Percentiles rank a stretch among this genome's conserved stretches.
Evolutionary conservation across 768 basidiomycete species (phyloP).

Genomic region (Paxillus involutus): DNA sequence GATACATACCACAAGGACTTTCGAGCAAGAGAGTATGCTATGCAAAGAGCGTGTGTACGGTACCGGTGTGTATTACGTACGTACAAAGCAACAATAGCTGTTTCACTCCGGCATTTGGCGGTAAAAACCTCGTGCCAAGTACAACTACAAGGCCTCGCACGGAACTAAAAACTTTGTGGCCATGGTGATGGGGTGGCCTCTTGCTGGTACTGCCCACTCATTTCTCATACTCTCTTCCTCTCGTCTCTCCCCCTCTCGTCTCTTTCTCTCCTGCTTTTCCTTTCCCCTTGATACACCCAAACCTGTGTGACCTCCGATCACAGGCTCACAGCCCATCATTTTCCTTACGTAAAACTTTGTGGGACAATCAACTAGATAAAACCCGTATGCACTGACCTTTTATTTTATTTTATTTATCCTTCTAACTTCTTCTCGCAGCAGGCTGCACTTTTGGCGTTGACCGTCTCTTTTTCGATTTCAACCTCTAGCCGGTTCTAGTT

Average conservation of each 20-base stretch:
- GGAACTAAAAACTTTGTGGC: slow-evolving; percentile 9
- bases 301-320: not conserved
- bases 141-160: not conserved
- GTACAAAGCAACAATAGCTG: too few species aligned
- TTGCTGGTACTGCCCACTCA: too few species aligned
- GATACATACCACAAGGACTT: too few species aligned
- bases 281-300: not conserved
- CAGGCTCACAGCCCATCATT: not conserved
- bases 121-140: too few species aligned
- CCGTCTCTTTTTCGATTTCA: slow-evolving; percentile 49
- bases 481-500: slow-evolving; percentile 42
- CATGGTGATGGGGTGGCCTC: slow-evolving; percentile 17
- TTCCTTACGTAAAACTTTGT: not conserved
- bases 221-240: not conserved
- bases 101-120: too few species aligned
- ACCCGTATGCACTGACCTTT: not conserved
- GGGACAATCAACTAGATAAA: not conserved
- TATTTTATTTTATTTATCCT: not conserved
- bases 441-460: slow-evolving; percentile 65
- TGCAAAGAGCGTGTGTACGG: not conserved
- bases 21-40: too few species aligned
- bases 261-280: not conserved
- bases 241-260: not conserved
- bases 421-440: slow-evolving; percentile 27
- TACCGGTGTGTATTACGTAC: too few species aligned